Base-by-base conservation (phyloP, 176 grass and related monocot species). In the Saccharum officinarum region DNA sequence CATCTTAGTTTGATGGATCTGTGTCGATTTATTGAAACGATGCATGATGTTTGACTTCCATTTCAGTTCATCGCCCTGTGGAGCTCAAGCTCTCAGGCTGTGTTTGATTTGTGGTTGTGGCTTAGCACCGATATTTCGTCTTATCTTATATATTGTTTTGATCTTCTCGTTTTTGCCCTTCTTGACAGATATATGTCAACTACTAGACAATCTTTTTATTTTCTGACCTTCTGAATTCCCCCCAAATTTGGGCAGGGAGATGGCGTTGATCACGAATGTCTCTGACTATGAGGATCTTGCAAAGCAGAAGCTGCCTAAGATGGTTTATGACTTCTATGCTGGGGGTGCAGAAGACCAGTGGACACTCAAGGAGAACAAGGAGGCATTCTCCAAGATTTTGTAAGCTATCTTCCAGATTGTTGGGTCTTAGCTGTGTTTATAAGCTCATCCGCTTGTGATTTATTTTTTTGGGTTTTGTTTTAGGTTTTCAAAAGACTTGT, bases 271-370 rank as follows among this genome's bases (percentile, higher is more conserved):
- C 15, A 95, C 95, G 25, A 98, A 98, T 73, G 91, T 98, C 72
- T 60, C 37, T 41, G 93, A 95, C 88, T 98, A 93, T 33, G 87
- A 98, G 85, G 73, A 80, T 33, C 86, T 90, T 8, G 95, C 91
- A 5, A 98, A 86, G 87, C 76, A 93, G 77, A 98, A 89, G 71
- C 78, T 98, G 65, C 81, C 95, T 18, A 98, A 95, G 82, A 95
- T 98, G 95, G 78, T 95, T 34, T 98, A 92, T 68, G 95, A 98
- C 82, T 98, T 92, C 75, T 98, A 93, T 80, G 75, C 91, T 1
- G 80, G 87, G 1, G 95, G 95, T 42, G 95, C 95, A 26, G 95
- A 98, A 71, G 95, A 95, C 73, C 87, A 95, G 68, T 90, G 87
- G 95, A 93, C 91, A 28, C 91, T 98, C 39, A 87, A 80, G 67